A percentile compares a stretch with the other conserved stretches of the same genome.
These are phyloP conservation scores for Hanseniaspora thailandica DNA, from an alignment of 805 yeast genomes.

Conservation along the genomic window DNA sequence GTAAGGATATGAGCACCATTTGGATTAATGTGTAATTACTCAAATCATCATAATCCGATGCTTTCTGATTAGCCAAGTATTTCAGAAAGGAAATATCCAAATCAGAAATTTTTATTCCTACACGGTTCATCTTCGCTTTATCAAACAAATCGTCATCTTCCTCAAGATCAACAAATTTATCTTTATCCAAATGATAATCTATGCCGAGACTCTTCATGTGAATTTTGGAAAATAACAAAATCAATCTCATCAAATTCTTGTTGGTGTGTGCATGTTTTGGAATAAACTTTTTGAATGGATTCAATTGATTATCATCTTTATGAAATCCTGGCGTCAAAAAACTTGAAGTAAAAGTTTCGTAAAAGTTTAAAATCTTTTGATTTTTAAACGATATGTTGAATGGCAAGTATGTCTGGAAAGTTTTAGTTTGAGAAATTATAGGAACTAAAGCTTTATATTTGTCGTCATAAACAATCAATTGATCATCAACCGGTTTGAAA, in stretches of 20 bases:
- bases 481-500: background rate
- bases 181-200: background rate
- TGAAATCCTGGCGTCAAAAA: constrained; percentile 10
- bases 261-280: constrained; percentile 3
- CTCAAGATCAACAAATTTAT: background rate
- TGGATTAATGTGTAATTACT: constrained; percentile 7
- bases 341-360: constrained; percentile 11
- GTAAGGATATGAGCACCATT: constrained; percentile 11
- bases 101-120: background rate
- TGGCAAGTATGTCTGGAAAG: constrained; percentile 7
- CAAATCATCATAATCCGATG: background rate
- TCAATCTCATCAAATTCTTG: constrained; percentile 6
- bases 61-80: background rate
- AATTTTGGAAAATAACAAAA: constrained; percentile 5
- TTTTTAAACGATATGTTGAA: constrained; percentile 12
- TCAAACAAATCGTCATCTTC: background rate
- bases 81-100: background rate
- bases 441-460: background rate
- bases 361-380: constrained; percentile 11
- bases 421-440: constrained; percentile 2
- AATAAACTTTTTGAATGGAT: constrained; percentile 6
- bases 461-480: background rate
- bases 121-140: background rate
- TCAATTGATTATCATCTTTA: background rate
- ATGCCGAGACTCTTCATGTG: constrained; percentile 6